These are phyloP conservation scores for Penicillium sp. DNA, from an alignment of 2,329 filamentous ascomycete genomes.

Conservation along the genomic window DNA sequence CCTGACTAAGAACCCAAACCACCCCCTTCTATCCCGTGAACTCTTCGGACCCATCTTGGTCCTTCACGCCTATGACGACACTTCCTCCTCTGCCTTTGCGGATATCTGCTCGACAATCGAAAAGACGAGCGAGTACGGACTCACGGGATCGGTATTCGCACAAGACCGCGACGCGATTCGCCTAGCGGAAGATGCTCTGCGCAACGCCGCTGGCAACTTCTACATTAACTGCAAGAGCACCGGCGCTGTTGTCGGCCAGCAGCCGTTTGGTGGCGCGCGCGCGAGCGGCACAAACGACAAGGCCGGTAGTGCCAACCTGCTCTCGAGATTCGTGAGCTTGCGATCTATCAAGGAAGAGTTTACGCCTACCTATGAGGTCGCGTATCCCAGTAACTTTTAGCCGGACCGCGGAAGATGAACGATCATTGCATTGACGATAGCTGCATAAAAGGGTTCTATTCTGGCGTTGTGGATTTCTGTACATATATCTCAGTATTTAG, in stretches of 20 bases:
- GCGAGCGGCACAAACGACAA: conserved; percentile 71
- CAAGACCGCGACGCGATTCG: conserved; percentile 33
- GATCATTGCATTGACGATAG: neutral
- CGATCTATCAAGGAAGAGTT: conserved; percentile 75
- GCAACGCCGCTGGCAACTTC: conserved; percentile 39
- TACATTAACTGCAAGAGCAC: conserved; percentile 53
- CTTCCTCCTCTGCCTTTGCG: conserved; percentile 53
- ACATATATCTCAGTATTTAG: neutral
- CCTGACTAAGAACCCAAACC: conserved; percentile 66
- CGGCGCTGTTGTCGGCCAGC: conserved; percentile 68
- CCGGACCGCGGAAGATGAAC: neutral
- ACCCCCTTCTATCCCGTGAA: conserved; percentile 71
- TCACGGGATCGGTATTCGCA: conserved; percentile 43
- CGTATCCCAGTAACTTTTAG: conserved; percentile 64
- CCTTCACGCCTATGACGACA: conserved; percentile 74
- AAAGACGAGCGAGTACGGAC: conserved; percentile 37
- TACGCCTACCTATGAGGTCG: conserved; percentile 56
- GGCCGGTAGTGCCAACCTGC: conserved; percentile 61
- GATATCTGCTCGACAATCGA: conserved; percentile 53
- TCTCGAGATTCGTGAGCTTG: conserved; percentile 64
- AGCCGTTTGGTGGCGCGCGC: conserved; percentile 66
- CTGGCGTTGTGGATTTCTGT: neutral
- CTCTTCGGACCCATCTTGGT: conserved; percentile 77
- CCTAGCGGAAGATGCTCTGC: conserved; percentile 34
- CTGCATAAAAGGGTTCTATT: neutral